phyloP scores from a whole-genome alignment of 73 alveolate genomes.

The Diophrys sp. region DNA sequence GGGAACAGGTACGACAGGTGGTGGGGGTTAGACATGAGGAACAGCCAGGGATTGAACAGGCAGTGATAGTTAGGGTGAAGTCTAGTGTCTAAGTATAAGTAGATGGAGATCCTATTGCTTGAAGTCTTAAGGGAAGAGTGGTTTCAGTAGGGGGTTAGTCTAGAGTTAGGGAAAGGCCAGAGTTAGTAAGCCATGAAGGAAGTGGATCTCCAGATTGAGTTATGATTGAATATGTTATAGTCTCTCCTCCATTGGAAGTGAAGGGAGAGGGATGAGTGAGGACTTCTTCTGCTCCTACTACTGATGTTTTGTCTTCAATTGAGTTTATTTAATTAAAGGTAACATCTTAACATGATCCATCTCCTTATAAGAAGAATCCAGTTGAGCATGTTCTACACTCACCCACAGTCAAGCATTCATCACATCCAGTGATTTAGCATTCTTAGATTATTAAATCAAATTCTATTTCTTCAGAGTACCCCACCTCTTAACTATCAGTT shows the following conservation, averaged over 20 bases:
- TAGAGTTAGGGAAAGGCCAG: neutral
- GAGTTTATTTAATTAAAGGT: neutral
- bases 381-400: neutral
- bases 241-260: neutral
- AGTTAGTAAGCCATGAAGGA: neutral
- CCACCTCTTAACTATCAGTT: neutral
- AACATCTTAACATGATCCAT: neutral
- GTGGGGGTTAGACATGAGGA: neutral
- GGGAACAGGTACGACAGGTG: neutral
- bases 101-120: neutral
- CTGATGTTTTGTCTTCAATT: neutral
- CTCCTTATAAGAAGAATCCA: neutral
- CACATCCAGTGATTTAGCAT: neutral
- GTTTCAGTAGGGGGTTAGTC: neutral
- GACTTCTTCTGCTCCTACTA: neutral
- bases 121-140: neutral
- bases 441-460: too few relatives aligned
- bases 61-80: neutral
- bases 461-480: neutral
- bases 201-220: neutral
- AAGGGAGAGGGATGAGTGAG: neutral
- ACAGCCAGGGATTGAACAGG: neutral
- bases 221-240: neutral
- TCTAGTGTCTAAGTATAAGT: neutral
- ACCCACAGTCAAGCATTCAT: neutral